Percentiles rank a stretch among this genome's conserved stretches.
Evolutionary conservation across 192 early-diverging fungal species (phyloP).

Genomic region (Umbelopsis vinacea): DNA sequence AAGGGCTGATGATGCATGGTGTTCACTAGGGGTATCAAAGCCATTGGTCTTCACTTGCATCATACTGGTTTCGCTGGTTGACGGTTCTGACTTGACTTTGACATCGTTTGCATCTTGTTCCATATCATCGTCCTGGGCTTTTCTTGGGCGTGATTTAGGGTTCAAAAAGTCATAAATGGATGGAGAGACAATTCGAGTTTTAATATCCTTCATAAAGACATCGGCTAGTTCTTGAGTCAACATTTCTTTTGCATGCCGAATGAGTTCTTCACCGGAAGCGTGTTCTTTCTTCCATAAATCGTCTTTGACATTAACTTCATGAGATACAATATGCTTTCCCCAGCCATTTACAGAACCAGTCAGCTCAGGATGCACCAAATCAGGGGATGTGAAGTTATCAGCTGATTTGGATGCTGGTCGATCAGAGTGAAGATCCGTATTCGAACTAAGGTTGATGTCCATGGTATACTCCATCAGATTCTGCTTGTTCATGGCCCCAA

Average conservation of each 20-base stretch:
- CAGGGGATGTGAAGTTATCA: not conserved
- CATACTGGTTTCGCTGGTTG: not conserved
- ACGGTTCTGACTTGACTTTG: not conserved
- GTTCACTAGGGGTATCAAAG: not conserved
- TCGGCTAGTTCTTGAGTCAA: constrained; percentile 53
- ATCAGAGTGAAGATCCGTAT: constrained; percentile 1
- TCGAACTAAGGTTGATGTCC: constrained; percentile 40
- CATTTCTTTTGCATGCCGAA: constrained; percentile 45
- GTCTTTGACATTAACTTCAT: constrained; percentile 9
- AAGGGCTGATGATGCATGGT: not conserved
- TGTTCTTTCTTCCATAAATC: constrained; percentile 3
- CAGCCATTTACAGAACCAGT: constrained; percentile 15
- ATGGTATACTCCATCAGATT: constrained; percentile 48
- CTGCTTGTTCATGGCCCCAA: constrained; percentile 43
- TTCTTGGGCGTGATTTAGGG: constrained; percentile 34
- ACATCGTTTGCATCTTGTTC: constrained; percentile 2
- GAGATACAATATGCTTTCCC: constrained; percentile 30
- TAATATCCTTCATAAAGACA: constrained; percentile 58
- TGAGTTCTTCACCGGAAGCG: constrained; percentile 23
- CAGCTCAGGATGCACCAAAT: not conserved
- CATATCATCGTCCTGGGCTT: constrained; percentile 30
- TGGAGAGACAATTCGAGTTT: constrained; percentile 52
- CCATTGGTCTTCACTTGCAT: not conserved
- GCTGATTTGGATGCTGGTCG: not conserved
- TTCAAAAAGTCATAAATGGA: constrained; percentile 56